Evolutionary conservation across 257 asterid species (phyloP), one percentile per base, ranked within the genome.

Genomic region (Fraxinus americana): DNA sequence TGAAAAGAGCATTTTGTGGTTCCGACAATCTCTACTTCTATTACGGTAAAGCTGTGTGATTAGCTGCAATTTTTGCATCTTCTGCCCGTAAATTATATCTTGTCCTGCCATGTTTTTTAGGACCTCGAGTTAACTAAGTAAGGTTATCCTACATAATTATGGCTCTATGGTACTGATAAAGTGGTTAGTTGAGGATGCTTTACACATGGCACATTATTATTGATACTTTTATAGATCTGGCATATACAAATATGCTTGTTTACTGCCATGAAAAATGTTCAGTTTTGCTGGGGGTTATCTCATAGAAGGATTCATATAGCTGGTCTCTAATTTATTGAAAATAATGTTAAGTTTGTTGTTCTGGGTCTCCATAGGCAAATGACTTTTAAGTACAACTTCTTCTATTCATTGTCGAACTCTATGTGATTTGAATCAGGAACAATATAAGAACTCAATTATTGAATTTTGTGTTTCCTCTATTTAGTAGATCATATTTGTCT

Each of bases 21-120:
- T 87, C 72, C 84, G 90, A 39, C 90, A 87, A 78, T 87, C 90
- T 63, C 78, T 87, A 65, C 90, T 87, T 73, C 85, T 87, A 17
- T 82, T 87, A 57, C 73, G 90, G 90, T 87, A 84, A 76, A 72
- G 17, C 43, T 39, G 36, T 21, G 70, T 32, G 5, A 45, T 7
- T 5, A 57, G 57, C n/a, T 16, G 57, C 57, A 48, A 48, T 48
- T 16, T 48, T 2, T 48, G n/a, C 13, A n/a, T 11, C 19, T 48
- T 48, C 57, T 45, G 3, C 57, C 57, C 13, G 57, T 45, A 45
- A 45, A 45, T 45, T 45, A 45, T 14, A 45, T 45, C 19, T 45
- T 11, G 57, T 12, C 57, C 57, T 45, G 57, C 19, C 57, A 45
- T 45, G 57, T 45, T 45, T 45, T 45, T 32, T 32, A 13, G 2